Conservation (phyloP, 768 basidiomycete species). For the Termitomyces sp. region DNA sequence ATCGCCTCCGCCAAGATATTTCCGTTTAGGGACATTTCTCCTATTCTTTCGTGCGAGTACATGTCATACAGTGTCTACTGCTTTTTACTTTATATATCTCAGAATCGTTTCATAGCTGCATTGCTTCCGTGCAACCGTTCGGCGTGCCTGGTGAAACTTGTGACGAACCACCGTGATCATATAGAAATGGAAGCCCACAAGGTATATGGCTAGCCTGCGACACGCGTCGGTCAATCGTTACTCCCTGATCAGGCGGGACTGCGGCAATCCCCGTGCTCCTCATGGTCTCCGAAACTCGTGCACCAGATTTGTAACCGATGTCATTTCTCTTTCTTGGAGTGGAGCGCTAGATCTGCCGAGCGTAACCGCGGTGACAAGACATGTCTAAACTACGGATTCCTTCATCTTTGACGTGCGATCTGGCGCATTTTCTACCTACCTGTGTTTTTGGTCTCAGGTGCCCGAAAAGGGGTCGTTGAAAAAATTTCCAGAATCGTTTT, state of each 20-base stretch:
- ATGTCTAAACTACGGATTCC: too few species aligned
- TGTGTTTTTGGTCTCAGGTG: too few species aligned
- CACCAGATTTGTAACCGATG: background rate
- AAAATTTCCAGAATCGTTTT: too few species aligned
- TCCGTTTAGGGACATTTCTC: constrained; percentile 2
- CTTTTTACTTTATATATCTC: constrained; percentile 4
- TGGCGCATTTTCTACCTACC: too few species aligned
- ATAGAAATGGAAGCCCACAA: constrained; percentile 1
- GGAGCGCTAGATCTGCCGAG: too few species aligned
- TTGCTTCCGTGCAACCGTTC: background rate
- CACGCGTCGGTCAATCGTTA: background rate
- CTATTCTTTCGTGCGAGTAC: background rate
- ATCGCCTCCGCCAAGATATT: constrained; percentile 8
- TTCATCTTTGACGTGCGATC: too few species aligned
- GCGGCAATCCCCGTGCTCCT: background rate
- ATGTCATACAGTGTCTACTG: background rate
- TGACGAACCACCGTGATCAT: background rate
- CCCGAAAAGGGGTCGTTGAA: too few species aligned
- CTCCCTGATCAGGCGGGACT: background rate
- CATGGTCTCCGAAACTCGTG: background rate
- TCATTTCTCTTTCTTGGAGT: background rate
- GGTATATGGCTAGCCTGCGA: too few species aligned
- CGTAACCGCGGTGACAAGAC: too few species aligned
- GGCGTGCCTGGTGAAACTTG: constrained; percentile 1
- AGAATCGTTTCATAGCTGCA: background rate